These are phyloP conservation scores for Canavalia ensiformis DNA, from an alignment of 306 rosid species.

Conservation along the genomic window DNA sequence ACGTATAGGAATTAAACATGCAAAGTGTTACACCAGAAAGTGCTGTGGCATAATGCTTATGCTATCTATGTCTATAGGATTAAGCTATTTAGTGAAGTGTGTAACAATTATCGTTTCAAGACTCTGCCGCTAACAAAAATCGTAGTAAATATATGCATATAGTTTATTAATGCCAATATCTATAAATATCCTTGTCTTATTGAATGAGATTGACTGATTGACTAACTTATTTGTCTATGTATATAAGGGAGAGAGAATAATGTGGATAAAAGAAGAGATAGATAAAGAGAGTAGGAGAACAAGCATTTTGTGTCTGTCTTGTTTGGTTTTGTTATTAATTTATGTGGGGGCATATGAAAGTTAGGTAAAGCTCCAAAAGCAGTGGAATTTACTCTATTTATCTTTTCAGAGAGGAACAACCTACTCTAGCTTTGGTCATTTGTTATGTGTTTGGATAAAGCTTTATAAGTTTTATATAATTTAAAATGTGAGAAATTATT, in stretches of 20 bases:
- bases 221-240: constrained; percentile 4
- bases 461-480: background rate
- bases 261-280: background rate
- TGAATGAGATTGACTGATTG: background rate
- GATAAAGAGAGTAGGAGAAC: background rate
- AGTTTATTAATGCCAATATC: background rate
- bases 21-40: constrained; percentile 35
- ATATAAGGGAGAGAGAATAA: background rate
- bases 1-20: constrained; percentile 31
- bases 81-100: constrained; percentile 40
- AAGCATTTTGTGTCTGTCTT: constrained; percentile 10
- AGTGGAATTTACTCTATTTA: background rate
- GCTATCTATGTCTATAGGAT: constrained; percentile 28
- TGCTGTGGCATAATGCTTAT: constrained; percentile 10
- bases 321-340: constrained; percentile 37
- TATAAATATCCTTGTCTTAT: background rate
- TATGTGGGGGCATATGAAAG: constrained; percentile 39
- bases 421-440: background rate
- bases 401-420: background rate
- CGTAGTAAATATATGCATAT: constrained; percentile 15
- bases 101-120: constrained; percentile 33
- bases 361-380: constrained; percentile 43
- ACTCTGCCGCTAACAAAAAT: constrained; percentile 26
- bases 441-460: background rate
- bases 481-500: background rate